These are phyloP conservation scores for Globisporangium takayamanum DNA, from an alignment of 352 stramenopile genomes.

Conservation along the genomic window DNA sequence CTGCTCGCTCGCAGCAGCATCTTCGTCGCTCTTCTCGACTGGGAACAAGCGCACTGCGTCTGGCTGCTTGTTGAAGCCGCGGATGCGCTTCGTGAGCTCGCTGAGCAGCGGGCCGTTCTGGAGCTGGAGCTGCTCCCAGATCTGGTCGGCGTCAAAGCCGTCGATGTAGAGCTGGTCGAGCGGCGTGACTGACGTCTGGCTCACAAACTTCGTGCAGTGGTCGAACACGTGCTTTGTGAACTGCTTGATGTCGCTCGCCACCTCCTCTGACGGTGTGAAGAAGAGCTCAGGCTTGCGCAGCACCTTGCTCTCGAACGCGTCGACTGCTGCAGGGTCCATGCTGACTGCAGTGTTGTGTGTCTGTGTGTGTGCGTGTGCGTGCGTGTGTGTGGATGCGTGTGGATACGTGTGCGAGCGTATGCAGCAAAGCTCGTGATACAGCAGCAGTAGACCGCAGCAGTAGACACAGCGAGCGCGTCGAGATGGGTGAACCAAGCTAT, in stretches of 20 bases:
- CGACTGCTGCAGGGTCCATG: slow-evolving; percentile 58
- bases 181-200: slow-evolving; percentile 30
- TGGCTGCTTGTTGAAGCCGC: slow-evolving; percentile 53
- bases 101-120: slow-evolving; percentile 66
- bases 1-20: slow-evolving; percentile 16
- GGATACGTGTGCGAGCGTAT: not conserved
- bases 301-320: slow-evolving; percentile 61
- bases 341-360: not conserved
- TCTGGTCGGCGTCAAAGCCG: slow-evolving; percentile 77
- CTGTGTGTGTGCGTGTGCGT: slow-evolving; percentile 1
- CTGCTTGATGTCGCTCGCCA: slow-evolving; percentile 54
- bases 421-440: not conserved
- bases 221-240: slow-evolving; percentile 83
- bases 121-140: slow-evolving; percentile 83
- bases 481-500: not conserved
- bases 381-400: not conserved
- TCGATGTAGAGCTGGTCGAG: slow-evolving; percentile 79
- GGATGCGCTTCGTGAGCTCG: slow-evolving; percentile 69
- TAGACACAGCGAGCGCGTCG: not conserved
- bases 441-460: not conserved
- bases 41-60: slow-evolving; percentile 54
- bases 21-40: slow-evolving; percentile 30
- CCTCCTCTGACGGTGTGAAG: slow-evolving; percentile 65
- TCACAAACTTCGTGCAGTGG: slow-evolving; percentile 56
- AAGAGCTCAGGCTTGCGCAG: slow-evolving; percentile 75